Percentiles rank a stretch among this genome's conserved stretches.
These are phyloP conservation scores for Rhodosporidiobolus odoratus DNA, from an alignment of 768 basidiomycete species.

Conservation along the genomic window DNA sequence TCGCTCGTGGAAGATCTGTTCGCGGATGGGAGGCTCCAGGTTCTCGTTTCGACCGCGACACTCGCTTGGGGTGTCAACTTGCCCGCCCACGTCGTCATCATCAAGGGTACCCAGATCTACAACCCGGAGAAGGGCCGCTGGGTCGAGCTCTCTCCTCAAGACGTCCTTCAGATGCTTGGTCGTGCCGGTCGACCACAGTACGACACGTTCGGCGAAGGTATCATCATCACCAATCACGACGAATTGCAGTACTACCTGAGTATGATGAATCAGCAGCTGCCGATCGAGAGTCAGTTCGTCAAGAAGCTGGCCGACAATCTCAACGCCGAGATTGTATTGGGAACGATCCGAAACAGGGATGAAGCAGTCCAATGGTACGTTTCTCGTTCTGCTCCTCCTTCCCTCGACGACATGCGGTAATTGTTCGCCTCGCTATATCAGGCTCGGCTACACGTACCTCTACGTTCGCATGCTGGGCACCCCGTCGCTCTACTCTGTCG, in stretches of 20 bases:
- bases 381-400: conserved; percentile 51
- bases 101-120: conserved; percentile 99
- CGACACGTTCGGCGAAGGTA: conserved; percentile 93
- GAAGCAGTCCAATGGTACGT: conserved; percentile 98
- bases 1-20: conserved; percentile 90
- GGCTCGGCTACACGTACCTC: conserved; percentile 45
- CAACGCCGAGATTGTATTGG: conserved; percentile 94
- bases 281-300: conserved; percentile 94
- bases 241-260: conserved; percentile 96
- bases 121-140: conserved; percentile 98
- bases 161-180: conserved; percentile 97
- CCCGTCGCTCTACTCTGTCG: conserved; percentile 79
- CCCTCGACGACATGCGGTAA: background rate
- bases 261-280: conserved; percentile 91
- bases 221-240: conserved; percentile 95
- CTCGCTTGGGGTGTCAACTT: conserved; percentile 99
- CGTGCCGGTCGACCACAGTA: conserved; percentile 95
- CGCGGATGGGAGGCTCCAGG: conserved; percentile 82
- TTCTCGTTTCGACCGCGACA: conserved; percentile 93
- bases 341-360: conserved; percentile 87
- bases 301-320: conserved; percentile 86
- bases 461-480: conserved; percentile 92
- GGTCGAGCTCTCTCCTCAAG: conserved; percentile 91
- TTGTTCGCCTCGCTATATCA: background rate
- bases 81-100: conserved; percentile 95